Conservation (phyloP, 345 rosid genomes). For the Limnanthes douglasii region DNA sequence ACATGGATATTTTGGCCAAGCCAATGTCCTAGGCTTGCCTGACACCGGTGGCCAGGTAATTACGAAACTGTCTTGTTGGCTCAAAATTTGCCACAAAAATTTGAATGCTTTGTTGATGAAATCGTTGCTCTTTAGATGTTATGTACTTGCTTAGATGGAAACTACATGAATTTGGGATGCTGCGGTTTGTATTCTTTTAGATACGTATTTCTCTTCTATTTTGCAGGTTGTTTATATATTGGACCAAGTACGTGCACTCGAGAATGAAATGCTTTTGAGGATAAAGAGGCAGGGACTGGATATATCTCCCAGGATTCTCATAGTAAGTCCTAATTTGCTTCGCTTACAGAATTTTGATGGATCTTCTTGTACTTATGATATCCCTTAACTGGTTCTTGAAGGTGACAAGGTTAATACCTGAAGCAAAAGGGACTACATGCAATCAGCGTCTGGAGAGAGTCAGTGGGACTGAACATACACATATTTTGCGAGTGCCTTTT, state of each 20-base stretch:
- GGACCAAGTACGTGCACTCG: constrained; percentile 96
- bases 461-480: constrained; percentile 52
- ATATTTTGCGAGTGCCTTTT: constrained; percentile 84
- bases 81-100: too few species aligned
- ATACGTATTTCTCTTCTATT: background rate
- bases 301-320: constrained; percentile 70
- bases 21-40: constrained; percentile 90
- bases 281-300: constrained; percentile 88
- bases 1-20: constrained; percentile 94
- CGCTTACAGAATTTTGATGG: background rate
- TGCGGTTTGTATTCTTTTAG: background rate
- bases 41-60: constrained; percentile 96
- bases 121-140: background rate
- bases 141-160: too few species aligned
- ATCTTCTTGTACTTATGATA: background rate
- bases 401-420: constrained; percentile 85
- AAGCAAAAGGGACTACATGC: constrained; percentile 86
- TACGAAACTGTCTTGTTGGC: constrained; percentile 2
- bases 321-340: constrained; percentile 23
- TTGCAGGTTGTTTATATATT: constrained; percentile 80
- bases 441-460: constrained; percentile 90
- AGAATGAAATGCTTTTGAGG: constrained; percentile 80
- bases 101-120: background rate
- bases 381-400: constrained; percentile 15
- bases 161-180: too few species aligned